Base-by-base conservation (phyloP, 768 basidiomycete species). In the Paxillus rubicundulus region DNA sequence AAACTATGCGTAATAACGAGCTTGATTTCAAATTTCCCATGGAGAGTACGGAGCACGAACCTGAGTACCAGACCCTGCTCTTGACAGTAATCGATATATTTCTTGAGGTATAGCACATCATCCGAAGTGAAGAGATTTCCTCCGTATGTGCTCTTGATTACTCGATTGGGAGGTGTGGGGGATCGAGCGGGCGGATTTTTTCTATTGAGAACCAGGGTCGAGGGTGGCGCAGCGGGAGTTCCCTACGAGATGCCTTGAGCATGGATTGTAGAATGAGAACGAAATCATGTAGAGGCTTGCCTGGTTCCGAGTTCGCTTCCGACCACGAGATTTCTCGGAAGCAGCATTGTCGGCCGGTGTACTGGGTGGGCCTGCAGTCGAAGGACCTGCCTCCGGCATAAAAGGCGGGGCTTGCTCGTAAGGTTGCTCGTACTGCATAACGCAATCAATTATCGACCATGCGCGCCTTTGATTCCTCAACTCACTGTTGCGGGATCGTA, bases 71-170 rank as follows among this genome's bases (percentile, higher is more conserved):
- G 68, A 34, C 91, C 90, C 67, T 92, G 87, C 50, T 92, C 89
- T 61, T 91, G 89, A 62, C 91, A 93, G 61, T 91, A 93, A 59
- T 92, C 89, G 42, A 93, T 93, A 64, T 93, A 93, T 64, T 84
- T 86, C 63, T 91, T 90, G 55, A 93, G 77, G 66, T 92, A 93
- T 33, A 81, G 50, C 38, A 93, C 82, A 63, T 93, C 91, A 44
- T 92, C 91, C 2, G 85, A 77, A 0, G 91, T 93, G 62, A 93
- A 93, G 36, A 92, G 66, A 63, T 93, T 92, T 13, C 91, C 91
- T 40, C 91, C 91, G 61, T 92, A 92, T 0, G 90, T 92, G 61
- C 90, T 92, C 70, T 90, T 92, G 64, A 93, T 84, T 18, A 92
- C 85, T 14, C 89, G 82, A 5, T 79, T 82, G 17, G 91, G 91